These are phyloP conservation scores for Furcasterigmium furcatum DNA, from an alignment of 2,329 filamentous ascomycete genomes.

Conservation along the genomic window DNA sequence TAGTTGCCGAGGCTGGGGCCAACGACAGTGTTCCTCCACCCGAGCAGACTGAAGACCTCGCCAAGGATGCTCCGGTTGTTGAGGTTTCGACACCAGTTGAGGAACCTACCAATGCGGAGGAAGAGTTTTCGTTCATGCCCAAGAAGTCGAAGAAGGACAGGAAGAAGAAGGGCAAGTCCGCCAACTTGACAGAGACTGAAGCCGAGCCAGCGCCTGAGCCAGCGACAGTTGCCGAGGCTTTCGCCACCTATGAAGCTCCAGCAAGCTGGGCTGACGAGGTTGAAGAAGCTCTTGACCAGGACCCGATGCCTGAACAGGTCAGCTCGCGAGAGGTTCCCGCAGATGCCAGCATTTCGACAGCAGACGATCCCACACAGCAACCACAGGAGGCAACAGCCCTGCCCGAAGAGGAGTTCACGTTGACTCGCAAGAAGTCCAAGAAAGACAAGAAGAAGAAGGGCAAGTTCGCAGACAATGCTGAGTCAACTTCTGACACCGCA, in stretches of 20 bases:
- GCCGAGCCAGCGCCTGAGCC: neutral
- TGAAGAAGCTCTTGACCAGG: conserved; percentile 5
- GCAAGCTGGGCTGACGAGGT: conserved; percentile 17
- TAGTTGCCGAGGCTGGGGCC: neutral
- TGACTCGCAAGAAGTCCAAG: conserved; percentile 21
- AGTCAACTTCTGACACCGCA: conserved; percentile 3
- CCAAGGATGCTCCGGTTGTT: neutral
- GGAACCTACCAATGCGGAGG: conserved; percentile 12
- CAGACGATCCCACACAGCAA: no score
- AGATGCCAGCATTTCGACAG: no score
- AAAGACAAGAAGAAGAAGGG: conserved; percentile 16
- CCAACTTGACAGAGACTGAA: neutral
- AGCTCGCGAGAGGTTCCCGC: no score
- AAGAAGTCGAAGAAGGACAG: conserved; percentile 15
- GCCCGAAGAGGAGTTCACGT: conserved; percentile 13
- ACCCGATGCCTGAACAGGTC: neutral
- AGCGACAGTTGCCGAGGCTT: neutral
- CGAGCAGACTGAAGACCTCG: neutral
- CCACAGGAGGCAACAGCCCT: conserved; percentile 8
- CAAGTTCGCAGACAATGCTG: conserved; percentile 4
- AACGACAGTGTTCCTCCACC: no score
- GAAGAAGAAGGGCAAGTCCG: conserved; percentile 10
- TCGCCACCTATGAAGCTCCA: conserved; percentile 2
- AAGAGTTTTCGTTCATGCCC: conserved; percentile 6
- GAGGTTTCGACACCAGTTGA: conserved; percentile 3